These are phyloP conservation scores for Phascolomyces articulosus DNA, from an alignment of 371 early-diverging fungal genomes.

Conservation along the genomic window DNA sequence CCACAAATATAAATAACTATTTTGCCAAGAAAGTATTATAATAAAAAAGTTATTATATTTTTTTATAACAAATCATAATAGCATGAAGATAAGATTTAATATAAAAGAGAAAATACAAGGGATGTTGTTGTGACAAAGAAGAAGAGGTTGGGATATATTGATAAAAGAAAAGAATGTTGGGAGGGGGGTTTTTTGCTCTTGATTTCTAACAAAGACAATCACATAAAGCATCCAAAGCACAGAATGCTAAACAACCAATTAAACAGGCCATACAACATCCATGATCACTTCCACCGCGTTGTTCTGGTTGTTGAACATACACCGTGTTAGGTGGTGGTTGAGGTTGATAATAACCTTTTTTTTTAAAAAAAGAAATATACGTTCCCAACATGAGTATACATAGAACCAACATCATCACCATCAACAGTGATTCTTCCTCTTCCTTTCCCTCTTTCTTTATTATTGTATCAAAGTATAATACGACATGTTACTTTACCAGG, in stretches of 20 bases:
- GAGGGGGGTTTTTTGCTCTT: neutral
- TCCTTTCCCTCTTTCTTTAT: too few relatives aligned
- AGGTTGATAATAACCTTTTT: constrained; percentile 18
- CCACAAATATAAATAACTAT: too few relatives aligned
- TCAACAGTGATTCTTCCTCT: too few relatives aligned
- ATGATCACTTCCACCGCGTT: constrained; percentile 7
- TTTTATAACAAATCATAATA: neutral
- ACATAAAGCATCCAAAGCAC: constrained; percentile 20
- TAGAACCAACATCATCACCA: neutral
- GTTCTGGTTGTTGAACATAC: constrained; percentile 17
- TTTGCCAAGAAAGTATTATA: too few relatives aligned
- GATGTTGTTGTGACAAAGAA: neutral
- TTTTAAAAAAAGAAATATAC: neutral
- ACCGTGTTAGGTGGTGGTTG: constrained; percentile 20
- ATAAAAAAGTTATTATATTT: neutral
- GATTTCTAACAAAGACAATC: constrained; percentile 12
- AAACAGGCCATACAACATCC: constrained; percentile 24
- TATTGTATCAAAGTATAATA: neutral
- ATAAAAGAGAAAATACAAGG: neutral
- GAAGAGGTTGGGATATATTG: neutral
- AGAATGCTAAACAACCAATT: constrained; percentile 21
- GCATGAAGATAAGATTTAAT: neutral
- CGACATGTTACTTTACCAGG: constrained; percentile 6
- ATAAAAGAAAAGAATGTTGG: neutral
- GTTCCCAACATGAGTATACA: neutral